phyloP scores from a whole-genome alignment of 2,329 filamentous ascomycete species.

The Penicillium sp. region DNA sequence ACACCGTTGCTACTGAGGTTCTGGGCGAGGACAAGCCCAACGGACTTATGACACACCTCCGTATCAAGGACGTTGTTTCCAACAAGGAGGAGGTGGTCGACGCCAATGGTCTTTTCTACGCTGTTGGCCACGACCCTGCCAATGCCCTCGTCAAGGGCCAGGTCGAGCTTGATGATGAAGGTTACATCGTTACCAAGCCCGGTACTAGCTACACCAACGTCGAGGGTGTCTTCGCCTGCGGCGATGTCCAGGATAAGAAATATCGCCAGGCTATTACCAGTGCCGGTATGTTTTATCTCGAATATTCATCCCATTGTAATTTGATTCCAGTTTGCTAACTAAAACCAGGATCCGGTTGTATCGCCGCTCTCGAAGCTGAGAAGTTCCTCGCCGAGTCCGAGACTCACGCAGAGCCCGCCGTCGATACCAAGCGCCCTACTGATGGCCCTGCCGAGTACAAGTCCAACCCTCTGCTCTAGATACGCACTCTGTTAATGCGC shows the following conservation, averaged over 20 bases:
- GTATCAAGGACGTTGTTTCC: slow-evolving; percentile 72
- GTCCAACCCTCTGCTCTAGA: slow-evolving; percentile 57
- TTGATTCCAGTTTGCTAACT: slow-evolving; percentile 19
- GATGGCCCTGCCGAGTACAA: slow-evolving; percentile 53
- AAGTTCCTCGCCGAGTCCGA: slow-evolving; percentile 82
- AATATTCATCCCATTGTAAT: not conserved
- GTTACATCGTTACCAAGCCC: slow-evolving; percentile 84
- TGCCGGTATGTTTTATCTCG: slow-evolving; percentile 67
- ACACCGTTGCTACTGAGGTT: slow-evolving; percentile 76
- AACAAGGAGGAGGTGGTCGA: slow-evolving; percentile 78
- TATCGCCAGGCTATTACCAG: slow-evolving; percentile 98
- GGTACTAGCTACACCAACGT: slow-evolving; percentile 85
- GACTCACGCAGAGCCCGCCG: slow-evolving; percentile 44
- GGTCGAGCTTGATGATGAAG: slow-evolving; percentile 80
- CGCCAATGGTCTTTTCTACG: slow-evolving; percentile 93
- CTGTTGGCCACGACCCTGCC: slow-evolving; percentile 93
- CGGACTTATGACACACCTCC: slow-evolving; percentile 82
- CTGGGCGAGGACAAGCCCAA: slow-evolving; percentile 70
- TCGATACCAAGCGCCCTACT: slow-evolving; percentile 40
- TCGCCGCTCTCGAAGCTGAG: slow-evolving; percentile 93
- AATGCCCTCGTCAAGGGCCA: slow-evolving; percentile 87
- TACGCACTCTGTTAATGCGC: no score
- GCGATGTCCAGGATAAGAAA: slow-evolving; percentile 97
- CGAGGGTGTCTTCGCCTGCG: slow-evolving; percentile 90
- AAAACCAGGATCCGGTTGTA: slow-evolving; percentile 74